Conservation (phyloP, 495 filamentous ascomycete species). For the Hyphodiscus hymeniophilus region DNA sequence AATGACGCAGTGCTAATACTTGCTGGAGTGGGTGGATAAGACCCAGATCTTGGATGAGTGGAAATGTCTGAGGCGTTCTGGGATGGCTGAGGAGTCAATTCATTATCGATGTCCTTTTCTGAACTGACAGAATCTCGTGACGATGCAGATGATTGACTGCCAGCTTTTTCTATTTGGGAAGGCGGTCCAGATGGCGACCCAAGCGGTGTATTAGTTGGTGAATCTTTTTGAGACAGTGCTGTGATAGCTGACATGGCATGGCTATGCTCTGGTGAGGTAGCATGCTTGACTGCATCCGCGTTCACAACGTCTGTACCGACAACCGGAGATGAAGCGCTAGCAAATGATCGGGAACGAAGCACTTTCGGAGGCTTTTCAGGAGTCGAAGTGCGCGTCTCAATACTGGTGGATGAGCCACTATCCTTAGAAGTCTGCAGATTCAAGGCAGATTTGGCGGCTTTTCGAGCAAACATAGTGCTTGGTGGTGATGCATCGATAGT, state of each 20-base stretch:
- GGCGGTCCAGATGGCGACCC: constrained; percentile 41
- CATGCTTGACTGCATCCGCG: constrained; percentile 44
- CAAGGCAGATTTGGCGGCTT: constrained; percentile 16
- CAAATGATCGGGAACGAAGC: constrained; percentile 56
- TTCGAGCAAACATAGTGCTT: constrained; percentile 17
- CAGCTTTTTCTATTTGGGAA: constrained; percentile 15
- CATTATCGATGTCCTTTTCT: constrained; percentile 12
- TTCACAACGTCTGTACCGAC: constrained; percentile 54
- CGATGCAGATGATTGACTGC: constrained; percentile 35
- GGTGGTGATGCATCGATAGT: constrained; percentile 24
- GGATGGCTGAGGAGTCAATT: constrained; percentile 13
- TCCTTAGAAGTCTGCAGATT: constrained; percentile 13
- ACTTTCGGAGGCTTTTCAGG: constrained; percentile 45
- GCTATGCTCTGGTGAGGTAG: constrained; percentile 38
- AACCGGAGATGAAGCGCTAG: constrained; percentile 52
- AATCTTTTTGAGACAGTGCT: constrained; percentile 47
- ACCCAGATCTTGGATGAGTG: constrained; percentile 3
- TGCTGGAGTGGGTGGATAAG: constrained; percentile 25
- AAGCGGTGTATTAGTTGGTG: constrained; percentile 43
- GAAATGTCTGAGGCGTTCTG: constrained; percentile 10
- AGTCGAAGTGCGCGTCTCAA: constrained; percentile 27
- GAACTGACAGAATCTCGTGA: constrained; percentile 11
- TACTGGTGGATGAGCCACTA: constrained; percentile 30
- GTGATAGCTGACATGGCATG: constrained; percentile 64
- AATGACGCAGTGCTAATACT: constrained; percentile 26